Evolutionary conservation across 331 rosid species (phyloP).

Genomic region (Rosa hybrid): DNA sequence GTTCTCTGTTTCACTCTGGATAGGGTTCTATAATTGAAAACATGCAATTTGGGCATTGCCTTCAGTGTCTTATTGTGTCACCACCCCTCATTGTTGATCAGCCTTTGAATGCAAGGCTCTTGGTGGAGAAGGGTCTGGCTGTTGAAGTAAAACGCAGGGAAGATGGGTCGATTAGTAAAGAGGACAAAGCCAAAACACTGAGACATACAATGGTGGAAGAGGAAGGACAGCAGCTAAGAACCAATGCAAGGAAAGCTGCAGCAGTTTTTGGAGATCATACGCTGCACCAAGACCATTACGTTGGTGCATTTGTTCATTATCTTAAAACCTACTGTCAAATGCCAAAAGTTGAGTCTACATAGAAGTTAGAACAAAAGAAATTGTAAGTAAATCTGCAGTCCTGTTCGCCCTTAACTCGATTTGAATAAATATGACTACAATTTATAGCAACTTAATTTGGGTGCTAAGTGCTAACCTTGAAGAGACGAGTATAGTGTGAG

Average conservation of each 20-base stretch:
- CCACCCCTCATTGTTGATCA: constrained; percentile 38
- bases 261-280: constrained; percentile 30
- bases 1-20: constrained; percentile 36
- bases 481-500: too few species aligned
- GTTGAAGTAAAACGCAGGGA: constrained; percentile 32
- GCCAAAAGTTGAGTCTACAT: too few species aligned
- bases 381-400: too few species aligned
- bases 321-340: neutral
- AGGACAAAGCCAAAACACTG: constrained; percentile 35
- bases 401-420: too few species aligned
- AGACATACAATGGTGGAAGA: constrained; percentile 34
- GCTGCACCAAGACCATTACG: constrained; percentile 33
- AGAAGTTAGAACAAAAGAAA: too few species aligned
- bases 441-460: too few species aligned
- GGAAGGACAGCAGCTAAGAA: constrained; percentile 39
- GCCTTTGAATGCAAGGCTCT: constrained; percentile 42
- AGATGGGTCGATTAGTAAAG: constrained; percentile 38
- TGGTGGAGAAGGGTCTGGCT: constrained; percentile 39
- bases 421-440: too few species aligned
- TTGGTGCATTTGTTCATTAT: constrained; percentile 29
- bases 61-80: constrained; percentile 28
- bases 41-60: constrained; percentile 36
- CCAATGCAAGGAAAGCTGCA: constrained; percentile 33
- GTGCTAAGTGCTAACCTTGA: too few species aligned
- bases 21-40: constrained; percentile 46